Base-by-base conservation (phyloP, 495 filamentous ascomycete species). In the Thermothielavioides terrestris region DNA sequence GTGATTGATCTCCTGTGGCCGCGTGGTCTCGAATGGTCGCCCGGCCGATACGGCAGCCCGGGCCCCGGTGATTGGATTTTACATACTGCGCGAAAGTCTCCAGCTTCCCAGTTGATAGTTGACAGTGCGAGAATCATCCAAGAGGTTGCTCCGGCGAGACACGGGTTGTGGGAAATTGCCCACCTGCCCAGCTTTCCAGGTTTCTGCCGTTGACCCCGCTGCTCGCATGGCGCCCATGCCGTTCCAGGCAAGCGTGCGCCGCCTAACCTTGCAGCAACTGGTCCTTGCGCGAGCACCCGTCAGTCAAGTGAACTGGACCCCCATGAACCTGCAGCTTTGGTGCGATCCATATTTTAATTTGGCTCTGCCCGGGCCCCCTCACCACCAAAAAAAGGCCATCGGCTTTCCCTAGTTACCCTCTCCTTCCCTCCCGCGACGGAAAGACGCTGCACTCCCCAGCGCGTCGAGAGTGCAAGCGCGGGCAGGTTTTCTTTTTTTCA, bases 291-390 rank as follows among this genome's bases (percentile, higher is more conserved):
- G 10, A 39, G 20, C 32, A 14, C 47, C 42, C 53, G 28, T 31
- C 42, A 56, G 48, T 56, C n/a, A n/a, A n/a, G n/a, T n/a, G n/a
- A n/a, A n/a, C 48, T 52, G 48, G 43, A 47, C 48, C 48, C 46
- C 53, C 48, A 44, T 36, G 27, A 23, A 40, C 47, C 15, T n/a
- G 47, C 44, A 17, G 22, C 17, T 34, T 18, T 38, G 34, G 36
- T 35, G 47, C 26, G 31, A 48, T 43, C 48, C 32, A 49, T 54
- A 54, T 38, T 56, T 56, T 56, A 56, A 46, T 56, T 56, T 51
- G 42, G 36, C 15, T 48, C 38, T 8, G 28, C 12, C 30, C 46
- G 41, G 30, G 34, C 22, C 43, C 52, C 53, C 47, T 56, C 53
- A 56, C 48, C 48, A 52, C 53, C 53, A 51, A 55, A 42, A 43